A percentile compares a stretch with the other conserved stretches of the same genome.
These are phyloP conservation scores for Acorus gramineus DNA, from an alignment of 106 monocot species.

Conservation along the genomic window DNA sequence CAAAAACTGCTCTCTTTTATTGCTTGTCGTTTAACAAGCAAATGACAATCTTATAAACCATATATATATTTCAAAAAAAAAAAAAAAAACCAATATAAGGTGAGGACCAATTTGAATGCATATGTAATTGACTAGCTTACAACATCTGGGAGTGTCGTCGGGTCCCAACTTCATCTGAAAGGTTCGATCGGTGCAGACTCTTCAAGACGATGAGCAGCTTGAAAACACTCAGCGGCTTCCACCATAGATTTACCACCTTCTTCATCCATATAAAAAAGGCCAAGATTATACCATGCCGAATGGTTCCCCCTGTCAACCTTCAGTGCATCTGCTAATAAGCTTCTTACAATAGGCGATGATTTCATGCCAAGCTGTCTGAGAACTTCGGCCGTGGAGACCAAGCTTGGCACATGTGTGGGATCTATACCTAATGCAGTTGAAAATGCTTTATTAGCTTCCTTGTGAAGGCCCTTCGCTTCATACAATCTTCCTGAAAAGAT, in stretches of 20 bases:
- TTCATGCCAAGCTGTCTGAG: slow-evolving; percentile 42
- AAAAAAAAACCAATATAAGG: no score
- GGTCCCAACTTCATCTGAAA: slow-evolving; percentile 36
- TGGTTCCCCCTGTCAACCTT: slow-evolving; percentile 66
- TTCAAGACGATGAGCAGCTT: slow-evolving; percentile 76
- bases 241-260: slow-evolving; percentile 18
- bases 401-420: slow-evolving; percentile 65
- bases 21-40: no score
- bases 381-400: slow-evolving; percentile 58
- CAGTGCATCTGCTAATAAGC: slow-evolving; percentile 75
- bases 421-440: slow-evolving; percentile 62
- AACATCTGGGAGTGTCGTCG: no score
- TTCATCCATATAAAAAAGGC: slow-evolving; percentile 47
- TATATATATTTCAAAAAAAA: no score
- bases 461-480: slow-evolving; percentile 54
- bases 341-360: slow-evolving; percentile 33
- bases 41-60: no score
- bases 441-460: slow-evolving; percentile 63
- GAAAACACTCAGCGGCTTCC: slow-evolving; percentile 88
- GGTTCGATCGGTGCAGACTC: slow-evolving; percentile 86
- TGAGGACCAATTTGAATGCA: no score
- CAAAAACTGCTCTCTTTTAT: no score
- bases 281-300: slow-evolving; percentile 76
- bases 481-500: slow-evolving; percentile 45
- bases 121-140: no score